These are phyloP conservation scores for Fusarium sp. DNA, from an alignment of 2,329 filamentous ascomycete species.

Conservation along the genomic window DNA sequence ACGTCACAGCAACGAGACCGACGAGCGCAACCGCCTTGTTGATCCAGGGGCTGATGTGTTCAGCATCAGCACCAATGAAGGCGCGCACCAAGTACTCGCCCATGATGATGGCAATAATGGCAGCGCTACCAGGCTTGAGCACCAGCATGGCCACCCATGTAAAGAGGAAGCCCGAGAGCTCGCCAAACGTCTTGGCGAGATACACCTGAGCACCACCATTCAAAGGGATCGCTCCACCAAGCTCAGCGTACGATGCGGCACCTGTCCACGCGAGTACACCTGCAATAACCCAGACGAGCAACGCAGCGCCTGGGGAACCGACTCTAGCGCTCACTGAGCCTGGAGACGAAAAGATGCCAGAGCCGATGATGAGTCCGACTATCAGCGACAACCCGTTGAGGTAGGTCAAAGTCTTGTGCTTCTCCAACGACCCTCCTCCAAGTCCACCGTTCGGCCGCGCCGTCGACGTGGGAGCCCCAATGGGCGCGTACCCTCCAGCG, in stretches of 20 bases:
- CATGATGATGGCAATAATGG: constrained; percentile 97
- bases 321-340: constrained; percentile 93
- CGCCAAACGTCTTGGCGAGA: constrained; percentile 94
- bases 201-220: constrained; percentile 97
- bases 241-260: constrained; percentile 92
- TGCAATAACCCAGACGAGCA: constrained; percentile 92
- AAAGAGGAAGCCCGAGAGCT: constrained; percentile 92
- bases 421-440: constrained; percentile 87
- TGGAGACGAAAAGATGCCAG: constrained; percentile 94
- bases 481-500: constrained; percentile 80
- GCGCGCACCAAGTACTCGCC: constrained; percentile 96
- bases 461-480: constrained; percentile 78
- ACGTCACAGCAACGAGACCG: constrained; percentile 80
- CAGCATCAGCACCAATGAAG: constrained; percentile 85
- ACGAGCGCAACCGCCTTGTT: constrained; percentile 87
- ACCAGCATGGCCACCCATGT: constrained; percentile 97
- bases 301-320: constrained; percentile 87
- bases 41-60: constrained; percentile 85
- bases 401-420: constrained; percentile 95
- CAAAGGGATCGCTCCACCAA: constrained; percentile 93
- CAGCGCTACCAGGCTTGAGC: constrained; percentile 90
- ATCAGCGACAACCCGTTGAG: constrained; percentile 93
- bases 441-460: constrained; percentile 61
- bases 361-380: constrained; percentile 93
- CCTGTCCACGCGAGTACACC: constrained; percentile 97